These are phyloP conservation scores for Piedraia hortae DNA, from an alignment of 2,329 filamentous ascomycete genomes.

Conservation along the genomic window DNA sequence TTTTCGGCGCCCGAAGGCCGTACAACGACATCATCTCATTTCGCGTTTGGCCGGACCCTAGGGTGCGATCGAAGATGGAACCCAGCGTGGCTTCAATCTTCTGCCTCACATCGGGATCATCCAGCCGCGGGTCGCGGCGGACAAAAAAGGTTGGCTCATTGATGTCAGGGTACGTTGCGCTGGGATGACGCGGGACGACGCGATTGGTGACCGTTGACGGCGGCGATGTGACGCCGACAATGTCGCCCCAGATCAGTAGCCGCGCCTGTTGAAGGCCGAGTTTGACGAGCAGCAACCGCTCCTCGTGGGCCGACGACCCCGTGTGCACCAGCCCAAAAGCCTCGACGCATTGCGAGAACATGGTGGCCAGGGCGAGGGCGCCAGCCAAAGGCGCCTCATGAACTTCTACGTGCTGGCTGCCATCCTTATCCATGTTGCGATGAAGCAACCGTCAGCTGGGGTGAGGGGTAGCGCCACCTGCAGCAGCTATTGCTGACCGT, in stretches of 20 bases:
- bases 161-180: slow-evolving; percentile 18
- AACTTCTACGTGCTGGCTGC: slow-evolving; percentile 8
- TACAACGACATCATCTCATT: slow-evolving; percentile 20
- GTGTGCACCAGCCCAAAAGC: slow-evolving; percentile 19
- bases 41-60: slow-evolving; percentile 12
- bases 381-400: slow-evolving; percentile 13
- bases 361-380: slow-evolving; percentile 17
- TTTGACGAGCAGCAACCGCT: slow-evolving; percentile 17
- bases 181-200: slow-evolving; percentile 19
- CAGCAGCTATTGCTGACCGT: too few species aligned
- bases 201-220: slow-evolving; percentile 17
- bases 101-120: slow-evolving; percentile 14
- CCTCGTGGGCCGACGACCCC: slow-evolving; percentile 16
- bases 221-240: slow-evolving; percentile 18
- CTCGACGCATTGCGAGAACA: slow-evolving; percentile 22
- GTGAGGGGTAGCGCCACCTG: too few species aligned
- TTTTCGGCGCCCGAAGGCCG: slow-evolving; percentile 18
- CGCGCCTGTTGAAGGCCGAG: slow-evolving; percentile 21
- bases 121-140: slow-evolving; percentile 16
- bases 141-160: slow-evolving; percentile 19
- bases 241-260: slow-evolving; percentile 22
- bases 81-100: slow-evolving; percentile 16
- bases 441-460: too few species aligned
- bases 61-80: slow-evolving; percentile 20
- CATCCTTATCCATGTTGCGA: slow-evolving; percentile 5